These are phyloP conservation scores for Capsella bursapastoris DNA, from an alignment of 345 rosid species.

Conservation along the genomic window DNA sequence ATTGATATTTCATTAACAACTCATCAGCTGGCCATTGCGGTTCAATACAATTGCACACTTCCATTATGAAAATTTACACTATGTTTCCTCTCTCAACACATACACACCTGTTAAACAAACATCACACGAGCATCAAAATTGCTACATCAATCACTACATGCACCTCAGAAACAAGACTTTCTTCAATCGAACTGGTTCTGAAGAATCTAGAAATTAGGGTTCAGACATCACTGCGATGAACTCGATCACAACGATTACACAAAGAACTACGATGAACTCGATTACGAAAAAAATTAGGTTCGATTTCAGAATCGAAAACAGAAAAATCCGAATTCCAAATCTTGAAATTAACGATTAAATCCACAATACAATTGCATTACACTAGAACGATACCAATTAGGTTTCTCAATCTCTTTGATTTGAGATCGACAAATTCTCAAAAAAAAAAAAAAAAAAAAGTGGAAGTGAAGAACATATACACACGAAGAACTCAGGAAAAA, in stretches of 20 bases:
- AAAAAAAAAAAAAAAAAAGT: not conserved
- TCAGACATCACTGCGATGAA: not conserved
- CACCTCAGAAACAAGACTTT: not conserved
- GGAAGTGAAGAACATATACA: constrained; percentile 2
- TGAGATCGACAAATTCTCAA: constrained; percentile 6
- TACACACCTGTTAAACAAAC: no score
- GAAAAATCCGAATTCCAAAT: no score
- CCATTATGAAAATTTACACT: no score
- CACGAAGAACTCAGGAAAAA: constrained; percentile 1
- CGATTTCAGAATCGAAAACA: not conserved
- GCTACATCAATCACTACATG: not conserved
- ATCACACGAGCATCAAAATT: not conserved
- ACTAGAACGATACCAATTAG: constrained; percentile 2
- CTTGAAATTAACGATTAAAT: not conserved
- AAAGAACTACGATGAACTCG: constrained; percentile 4
- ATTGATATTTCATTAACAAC: constrained; percentile 91
- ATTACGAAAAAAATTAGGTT: no score
- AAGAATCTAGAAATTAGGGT: constrained; percentile 12
- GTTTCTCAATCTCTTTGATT: not conserved
- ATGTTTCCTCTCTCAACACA: no score
- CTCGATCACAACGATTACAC: constrained; percentile 11
- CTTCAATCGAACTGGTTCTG: no score
- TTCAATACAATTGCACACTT: constrained; percentile 88
- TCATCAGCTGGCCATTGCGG: constrained; percentile 98
- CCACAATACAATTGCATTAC: not conserved